Percentiles rank a stretch among this genome's conserved stretches.
These are phyloP conservation scores for Cryptococcus sp. DNA, from an alignment of 1,284 basidiomycete species.

Conservation along the genomic window DNA sequence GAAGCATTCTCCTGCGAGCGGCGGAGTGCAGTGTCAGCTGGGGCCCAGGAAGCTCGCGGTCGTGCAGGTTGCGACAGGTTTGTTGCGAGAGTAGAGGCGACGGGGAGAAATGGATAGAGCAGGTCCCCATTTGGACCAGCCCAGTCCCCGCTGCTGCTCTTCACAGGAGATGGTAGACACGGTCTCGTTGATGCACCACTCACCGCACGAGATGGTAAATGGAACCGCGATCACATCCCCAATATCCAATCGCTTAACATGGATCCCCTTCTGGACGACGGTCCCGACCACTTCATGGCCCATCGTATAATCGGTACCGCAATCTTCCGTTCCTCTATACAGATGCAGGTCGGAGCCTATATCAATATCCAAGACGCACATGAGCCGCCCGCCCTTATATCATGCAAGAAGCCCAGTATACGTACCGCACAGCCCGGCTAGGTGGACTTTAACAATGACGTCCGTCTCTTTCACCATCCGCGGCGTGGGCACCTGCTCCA, in stretches of 20 bases:
- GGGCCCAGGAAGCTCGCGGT: not conserved
- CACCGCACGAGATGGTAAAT: constrained; percentile 79
- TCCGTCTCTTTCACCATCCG: constrained; percentile 31
- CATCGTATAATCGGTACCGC: constrained; percentile 36
- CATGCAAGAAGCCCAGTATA: not conserved
- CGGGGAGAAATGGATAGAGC: no score
- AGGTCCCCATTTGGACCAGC: not conserved
- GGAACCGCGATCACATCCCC: constrained; percentile 86
- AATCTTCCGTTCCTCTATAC: constrained; percentile 64
- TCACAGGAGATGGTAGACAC: no score
- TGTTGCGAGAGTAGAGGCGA: not conserved
- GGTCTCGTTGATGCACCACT: no score
- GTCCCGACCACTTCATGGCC: constrained; percentile 85
- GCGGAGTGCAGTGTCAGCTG: constrained; percentile 1
- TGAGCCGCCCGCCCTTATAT: not conserved
- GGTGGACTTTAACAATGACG: constrained; percentile 40
- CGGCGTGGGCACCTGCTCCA: constrained; percentile 39
- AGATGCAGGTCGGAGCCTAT: constrained; percentile 82
- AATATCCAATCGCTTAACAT: constrained; percentile 65
- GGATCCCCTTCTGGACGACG: constrained; percentile 69
- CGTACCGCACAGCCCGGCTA: constrained; percentile 46
- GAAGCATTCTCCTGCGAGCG: constrained; percentile 36
- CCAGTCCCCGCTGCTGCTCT: constrained; percentile 37
- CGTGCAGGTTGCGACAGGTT: not conserved
- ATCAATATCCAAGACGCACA: not conserved